Evolutionary conservation across 2,329 filamentous ascomycete genomes (phyloP).

Genomic region (Apiospora marii): DNA sequence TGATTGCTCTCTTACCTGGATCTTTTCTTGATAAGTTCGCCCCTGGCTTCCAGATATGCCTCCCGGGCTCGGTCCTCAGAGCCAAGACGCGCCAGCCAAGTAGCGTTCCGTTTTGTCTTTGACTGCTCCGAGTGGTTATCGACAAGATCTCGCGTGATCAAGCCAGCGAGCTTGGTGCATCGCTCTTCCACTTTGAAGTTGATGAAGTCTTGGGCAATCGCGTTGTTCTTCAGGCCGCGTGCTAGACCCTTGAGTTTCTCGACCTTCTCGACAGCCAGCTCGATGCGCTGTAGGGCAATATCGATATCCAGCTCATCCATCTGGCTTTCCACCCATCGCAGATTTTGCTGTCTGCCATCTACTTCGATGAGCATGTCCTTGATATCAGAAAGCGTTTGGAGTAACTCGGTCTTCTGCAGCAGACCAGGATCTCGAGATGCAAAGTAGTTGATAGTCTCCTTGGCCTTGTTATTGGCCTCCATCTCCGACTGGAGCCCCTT

Average conservation of each 20-base stretch:
- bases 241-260: conserved; percentile 86
- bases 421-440: conserved; percentile 79
- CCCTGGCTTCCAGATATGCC: conserved; percentile 82
- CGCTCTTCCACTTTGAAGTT: conserved; percentile 89
- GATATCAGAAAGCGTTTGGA: conserved; percentile 79
- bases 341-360: conserved; percentile 94
- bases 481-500: conserved; percentile 86
- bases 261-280: conserved; percentile 81
- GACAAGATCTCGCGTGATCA: conserved; percentile 79
- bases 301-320: conserved; percentile 97
- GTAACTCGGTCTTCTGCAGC: conserved; percentile 79
- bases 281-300: conserved; percentile 89
- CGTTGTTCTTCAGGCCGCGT: conserved; percentile 82
- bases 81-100: conserved; percentile 84
- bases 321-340: conserved; percentile 94
- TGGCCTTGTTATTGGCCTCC: conserved; percentile 83
- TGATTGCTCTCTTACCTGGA: conserved; percentile 68
- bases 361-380: conserved; percentile 94
- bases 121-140: conserved; percentile 79
- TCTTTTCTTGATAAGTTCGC: conserved; percentile 79
- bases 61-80: conserved; percentile 91
- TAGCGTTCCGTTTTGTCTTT: conserved; percentile 81
- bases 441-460: conserved; percentile 87
- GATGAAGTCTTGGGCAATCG: conserved; percentile 90
- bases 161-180: conserved; percentile 76